phyloP scores from a whole-genome alignment of 768 basidiomycete species.

The Pleurotus salmoneostramineus region DNA sequence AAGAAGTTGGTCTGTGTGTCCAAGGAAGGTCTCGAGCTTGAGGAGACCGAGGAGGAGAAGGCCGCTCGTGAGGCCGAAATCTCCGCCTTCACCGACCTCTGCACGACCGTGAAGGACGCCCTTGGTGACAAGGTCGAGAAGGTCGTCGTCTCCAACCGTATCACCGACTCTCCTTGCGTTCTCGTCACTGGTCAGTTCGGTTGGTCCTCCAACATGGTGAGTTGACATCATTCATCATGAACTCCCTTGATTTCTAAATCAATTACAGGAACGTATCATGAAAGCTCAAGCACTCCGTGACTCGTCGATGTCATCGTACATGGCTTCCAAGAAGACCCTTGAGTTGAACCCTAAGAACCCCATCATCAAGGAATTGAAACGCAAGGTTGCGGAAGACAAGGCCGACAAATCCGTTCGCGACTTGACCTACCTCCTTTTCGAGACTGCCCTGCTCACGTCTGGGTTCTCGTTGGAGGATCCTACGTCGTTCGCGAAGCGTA shows the following conservation, averaged over 20 bases:
- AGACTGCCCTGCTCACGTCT: conserved; percentile 93
- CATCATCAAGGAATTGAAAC: conserved; percentile 95
- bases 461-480: conserved; percentile 97
- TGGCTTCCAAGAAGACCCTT: conserved; percentile 97
- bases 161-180: conserved; percentile 94
- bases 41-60: conserved; percentile 99
- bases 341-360: conserved; percentile 92
- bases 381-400: conserved; percentile 95
- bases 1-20: conserved; percentile 98
- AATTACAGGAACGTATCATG: conserved; percentile 87
- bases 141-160: conserved; percentile 96
- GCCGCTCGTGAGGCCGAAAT: conserved; percentile 81
- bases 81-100: conserved; percentile 80
- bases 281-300: conserved; percentile 97
- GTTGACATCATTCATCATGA: conserved; percentile 13
- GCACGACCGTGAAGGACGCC: conserved; percentile 94
- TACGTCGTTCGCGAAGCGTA: conserved; percentile 90
- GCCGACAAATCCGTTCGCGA: conserved; percentile 98
- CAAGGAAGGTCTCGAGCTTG: conserved; percentile 98
- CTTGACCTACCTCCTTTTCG: conserved; percentile 92
- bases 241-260: neutral
- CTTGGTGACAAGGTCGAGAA: conserved; percentile 99
- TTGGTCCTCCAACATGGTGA: conserved; percentile 98
- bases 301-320: conserved; percentile 97
- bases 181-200: conserved; percentile 99